phyloP scores from a whole-genome alignment of 306 rosid species.

The Trichosanthes cucumerina region DNA sequence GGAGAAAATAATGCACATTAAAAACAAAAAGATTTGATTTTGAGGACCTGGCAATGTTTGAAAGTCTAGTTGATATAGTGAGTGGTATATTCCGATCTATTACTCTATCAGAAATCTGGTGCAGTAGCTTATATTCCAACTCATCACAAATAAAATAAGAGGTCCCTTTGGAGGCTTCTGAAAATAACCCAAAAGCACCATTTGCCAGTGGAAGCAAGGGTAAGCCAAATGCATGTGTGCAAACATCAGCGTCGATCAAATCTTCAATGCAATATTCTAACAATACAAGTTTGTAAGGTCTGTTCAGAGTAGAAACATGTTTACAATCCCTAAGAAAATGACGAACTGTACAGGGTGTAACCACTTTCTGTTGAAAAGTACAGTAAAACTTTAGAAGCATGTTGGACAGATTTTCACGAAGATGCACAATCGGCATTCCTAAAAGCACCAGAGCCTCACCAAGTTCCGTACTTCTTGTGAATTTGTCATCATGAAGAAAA shows the following conservation, averaged over 20 bases:
- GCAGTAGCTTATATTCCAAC: conserved; percentile 57
- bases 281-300: conserved; percentile 60
- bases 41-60: conserved; percentile 70
- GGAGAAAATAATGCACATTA: conserved; percentile 49
- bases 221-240: conserved; percentile 50
- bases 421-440: conserved; percentile 79
- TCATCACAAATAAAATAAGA: conserved; percentile 76
- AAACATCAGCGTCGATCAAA: conserved; percentile 81
- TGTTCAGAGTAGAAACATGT: conserved; percentile 29
- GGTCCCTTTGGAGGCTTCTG: conserved; percentile 52
- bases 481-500: conserved; percentile 74
- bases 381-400: conserved; percentile 57
- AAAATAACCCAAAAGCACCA: conserved; percentile 66
- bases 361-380: conserved; percentile 47
- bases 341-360: conserved; percentile 76
- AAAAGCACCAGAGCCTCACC: conserved; percentile 65
- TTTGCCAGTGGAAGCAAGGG: conserved; percentile 87
- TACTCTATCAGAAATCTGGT: conserved; percentile 50
- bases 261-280: conserved; percentile 93
- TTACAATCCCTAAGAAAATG: conserved; percentile 60
- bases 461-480: conserved; percentile 53
- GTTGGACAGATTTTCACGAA: conserved; percentile 52
- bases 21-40: conserved; percentile 54
- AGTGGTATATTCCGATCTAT: conserved; percentile 58
- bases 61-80: conserved; percentile 52